Evolutionary conservation across 2,329 filamentous ascomycete species (phyloP), one percentile per base, ranked within the genome.

Genomic region (Pyrenophora graminea): DNA sequence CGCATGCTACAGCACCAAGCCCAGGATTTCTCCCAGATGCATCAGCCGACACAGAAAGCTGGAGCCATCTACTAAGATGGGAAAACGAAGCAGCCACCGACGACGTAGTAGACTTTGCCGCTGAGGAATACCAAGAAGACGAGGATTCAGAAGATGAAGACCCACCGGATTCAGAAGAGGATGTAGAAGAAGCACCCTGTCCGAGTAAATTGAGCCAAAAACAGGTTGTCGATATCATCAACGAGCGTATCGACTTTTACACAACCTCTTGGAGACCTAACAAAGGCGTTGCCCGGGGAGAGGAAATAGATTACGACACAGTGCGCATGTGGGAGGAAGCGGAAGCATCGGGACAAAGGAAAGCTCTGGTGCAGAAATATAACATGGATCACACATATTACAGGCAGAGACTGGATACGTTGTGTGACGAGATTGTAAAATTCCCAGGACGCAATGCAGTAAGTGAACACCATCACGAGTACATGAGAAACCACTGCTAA

Each of bases 381-480:
- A 54, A 54, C 17, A 25, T 10, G 6, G 52, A 68, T 1, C 39
- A 62, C 3, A 15, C 42, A 6, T 61, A 63, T 19, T 66, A 55
- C 19, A 39, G 51, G 2, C 32, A 61, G 0, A 44, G 60, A 23
- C 48, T 70, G 3, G 56, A 69, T 18, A 45, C 1, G 8, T 13
- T 67, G 0, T 60, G 62, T 23, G 53, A 62, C 0, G 54, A 63
- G 21, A 66, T 70, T 2, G 10, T 44, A 0, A 48, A 45, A 9
- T 45, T 30, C 8, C 77, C 25, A 90, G 86, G 82, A 68, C 72
- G 31, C 9, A 81, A 75, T 6, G 73, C 76, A 18, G 49, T 48
- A 44, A 44, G 49, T n/a, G n/a, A 31, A 12, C n/a, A 39, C 18
- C 10, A 10, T 31, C 6, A 2, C 6, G 1, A 18, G n/a, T n/a